Evolutionary conservation across 805 yeast genomes (phyloP), one percentile per base, ranked within the genome.

Genomic region (Hanseniaspora occidentalis): DNA sequence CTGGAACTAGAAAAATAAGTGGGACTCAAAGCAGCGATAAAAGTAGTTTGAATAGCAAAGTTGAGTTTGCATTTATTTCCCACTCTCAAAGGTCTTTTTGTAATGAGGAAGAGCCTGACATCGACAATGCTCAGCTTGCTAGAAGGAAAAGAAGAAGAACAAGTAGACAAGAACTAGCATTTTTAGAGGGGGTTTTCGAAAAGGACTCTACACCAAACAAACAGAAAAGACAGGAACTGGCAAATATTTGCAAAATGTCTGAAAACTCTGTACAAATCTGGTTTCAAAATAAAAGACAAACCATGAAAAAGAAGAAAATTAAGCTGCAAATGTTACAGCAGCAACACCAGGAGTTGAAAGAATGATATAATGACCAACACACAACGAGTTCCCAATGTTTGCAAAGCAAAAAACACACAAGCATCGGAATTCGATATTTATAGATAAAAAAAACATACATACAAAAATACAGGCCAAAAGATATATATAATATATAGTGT

Each of bases 211-310:
- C 23, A 23, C 98, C 98, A 36, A 79, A 81, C 55, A 80, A 79
- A 57, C 62, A 70, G 35, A 70, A 80, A 54, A 75, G 97, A 50
- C 67, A 74, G 35, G 82, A 79, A 47, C 83, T 92, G 48, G 95
- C 97, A 4, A 60, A 65, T 23, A 73, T 68, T 47, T 94, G 92
- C 31, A 78, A 77, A 49, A 92, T 92, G 97, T 76, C 89, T n/a
- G 96, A 88, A 60, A 85, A 88, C 59, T 95, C 96, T 2, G 95
- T 92, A 26, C 98, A 92, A 64, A 85, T 89, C 47, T 92, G 98
- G 98, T 92, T 92, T 64, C 98, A 92, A 64, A 92, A 92, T 62
- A 83, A 78, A 60, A 75, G 98, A 60, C 96, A 89, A 61, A 71
- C 88, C 27, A 62, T 80, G 47, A 72, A 86, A 52, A 75, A 78